These are phyloP conservation scores for Pulveroboletus frians DNA, from an alignment of 768 basidiomycete genomes.

Conservation along the genomic window DNA sequence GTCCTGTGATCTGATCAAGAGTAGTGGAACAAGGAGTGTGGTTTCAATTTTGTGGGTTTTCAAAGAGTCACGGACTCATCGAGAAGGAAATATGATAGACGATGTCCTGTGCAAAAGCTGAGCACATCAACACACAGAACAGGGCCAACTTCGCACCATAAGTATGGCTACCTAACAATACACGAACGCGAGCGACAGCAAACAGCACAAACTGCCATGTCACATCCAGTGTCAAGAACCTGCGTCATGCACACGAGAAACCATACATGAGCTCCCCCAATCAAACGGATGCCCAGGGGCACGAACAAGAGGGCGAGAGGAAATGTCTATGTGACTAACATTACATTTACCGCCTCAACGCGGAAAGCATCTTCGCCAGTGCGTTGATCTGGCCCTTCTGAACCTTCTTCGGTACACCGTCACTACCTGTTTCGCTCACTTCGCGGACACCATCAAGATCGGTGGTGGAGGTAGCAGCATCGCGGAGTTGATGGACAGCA, in stretches of 20 bases:
- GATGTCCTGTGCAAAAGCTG: conserved; percentile 15
- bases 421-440: conserved; percentile 20
- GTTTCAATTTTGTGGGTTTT: conserved; percentile 17
- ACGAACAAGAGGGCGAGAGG: background rate
- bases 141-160: conserved; percentile 35
- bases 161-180: conserved; percentile 52
- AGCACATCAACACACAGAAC: conserved; percentile 22
- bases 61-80: conserved; percentile 26
- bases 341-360: conserved; percentile 55
- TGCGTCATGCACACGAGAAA: conserved; percentile 22
- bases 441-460: conserved; percentile 47
- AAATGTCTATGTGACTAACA: conserved; percentile 23
- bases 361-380: conserved; percentile 88
- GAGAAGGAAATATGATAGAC: conserved; percentile 2
- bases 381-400: conserved; percentile 88
- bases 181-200: conserved; percentile 37
- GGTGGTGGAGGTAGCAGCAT: conserved; percentile 72
- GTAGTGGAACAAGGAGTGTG: conserved; percentile 19
- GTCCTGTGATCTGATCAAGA: conserved; percentile 22
- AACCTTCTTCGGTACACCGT: conserved; percentile 63
- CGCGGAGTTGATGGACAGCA: conserved; percentile 45
- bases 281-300: conserved; percentile 7
- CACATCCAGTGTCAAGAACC: conserved; percentile 28
- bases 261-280: conserved; percentile 20
- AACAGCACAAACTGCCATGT: conserved; percentile 23